phyloP scores from a whole-genome alignment of 2,329 filamentous ascomycete species.

The Juglanconis sp. region DNA sequence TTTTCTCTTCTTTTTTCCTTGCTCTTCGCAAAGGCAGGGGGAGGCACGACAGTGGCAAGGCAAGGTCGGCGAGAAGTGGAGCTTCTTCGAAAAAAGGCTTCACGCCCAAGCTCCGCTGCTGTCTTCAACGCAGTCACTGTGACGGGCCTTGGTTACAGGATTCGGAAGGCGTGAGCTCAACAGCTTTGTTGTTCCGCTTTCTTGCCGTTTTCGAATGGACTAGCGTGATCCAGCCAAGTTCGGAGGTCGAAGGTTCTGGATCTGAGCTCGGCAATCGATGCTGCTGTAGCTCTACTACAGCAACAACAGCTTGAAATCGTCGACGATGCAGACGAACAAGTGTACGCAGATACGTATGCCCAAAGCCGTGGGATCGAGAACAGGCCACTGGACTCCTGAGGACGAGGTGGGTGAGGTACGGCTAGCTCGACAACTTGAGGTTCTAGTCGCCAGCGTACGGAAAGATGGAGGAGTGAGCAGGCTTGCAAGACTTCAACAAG shows the following conservation, averaged over 20 bases:
- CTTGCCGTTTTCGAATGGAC: too few species aligned
- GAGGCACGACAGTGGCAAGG: background rate
- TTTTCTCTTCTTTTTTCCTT: background rate
- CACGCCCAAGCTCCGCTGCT: background rate
- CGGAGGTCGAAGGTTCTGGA: background rate
- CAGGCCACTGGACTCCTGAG: background rate
- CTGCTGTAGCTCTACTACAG: constrained; percentile 8
- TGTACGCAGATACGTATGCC: background rate
- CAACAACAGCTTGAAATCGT: background rate
- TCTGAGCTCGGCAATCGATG: background rate
- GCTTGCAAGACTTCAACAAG: constrained; percentile 7
- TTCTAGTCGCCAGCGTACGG: constrained; percentile 9
- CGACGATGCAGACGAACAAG: background rate
- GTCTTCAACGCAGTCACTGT: background rate
- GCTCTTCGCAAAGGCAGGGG: background rate
- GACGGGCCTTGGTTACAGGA: background rate
- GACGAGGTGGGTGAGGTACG: background rate
- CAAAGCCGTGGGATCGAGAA: background rate
- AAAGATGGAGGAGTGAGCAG: background rate
- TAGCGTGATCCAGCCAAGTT: too few species aligned
- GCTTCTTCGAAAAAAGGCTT: background rate
- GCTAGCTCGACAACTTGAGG: background rate
- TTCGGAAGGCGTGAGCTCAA: background rate
- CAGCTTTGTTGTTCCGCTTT: background rate
- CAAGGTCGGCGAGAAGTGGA: background rate